Evolutionary conservation across 2,329 filamentous ascomycete genomes (phyloP), one percentile per base, ranked within the genome.

Genomic region (Fulvia fulva): DNA sequence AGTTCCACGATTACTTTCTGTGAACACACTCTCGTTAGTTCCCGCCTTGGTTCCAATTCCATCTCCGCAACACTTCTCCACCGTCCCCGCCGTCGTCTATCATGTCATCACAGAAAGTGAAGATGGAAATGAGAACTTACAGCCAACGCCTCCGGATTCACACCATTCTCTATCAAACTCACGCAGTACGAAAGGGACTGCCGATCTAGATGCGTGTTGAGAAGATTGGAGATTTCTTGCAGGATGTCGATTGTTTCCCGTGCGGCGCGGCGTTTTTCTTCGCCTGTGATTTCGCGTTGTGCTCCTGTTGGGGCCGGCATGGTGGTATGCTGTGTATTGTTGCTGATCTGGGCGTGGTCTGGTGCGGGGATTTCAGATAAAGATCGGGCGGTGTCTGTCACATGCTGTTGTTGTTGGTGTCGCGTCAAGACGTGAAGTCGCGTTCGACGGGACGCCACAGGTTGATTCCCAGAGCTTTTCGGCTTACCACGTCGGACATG

Each of bases 141-240:
- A 23, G 93, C 92, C 30, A 99, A 80, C 1, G 93, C 94, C 73
- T 97, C 93, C 0, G 94, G 94, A 71, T 96, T 96, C 28, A 97
- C 91, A 14, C 94, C 94, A 71, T 96, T 96, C 76, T 99, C 94
- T 67, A 99, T 95, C 74, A 99, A 83, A 55, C 91, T 96, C 60
- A 97, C 93, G 75, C 94, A 99, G 63, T 97, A 90, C 2, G 92
- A 96, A 19, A 99, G 81, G 21, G 92, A 91, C 55, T 91, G 88
- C 30, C 93, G 87, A 74, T 97, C 92, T 47, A 99, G 86, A 64
- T 96, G 85, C 62, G 93, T 96, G 77, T 97, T 97, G 65, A 99
- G 81, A 55, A 99, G 87, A 44, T 90, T 94, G 52, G 93, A 88
- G 65, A 94, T 93, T 72, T 94, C 90, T 58, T 72, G 64, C 7